Conservation (phyloP, 2,329 filamentous ascomycete species). For the Hansfordia pulvinata region DNA sequence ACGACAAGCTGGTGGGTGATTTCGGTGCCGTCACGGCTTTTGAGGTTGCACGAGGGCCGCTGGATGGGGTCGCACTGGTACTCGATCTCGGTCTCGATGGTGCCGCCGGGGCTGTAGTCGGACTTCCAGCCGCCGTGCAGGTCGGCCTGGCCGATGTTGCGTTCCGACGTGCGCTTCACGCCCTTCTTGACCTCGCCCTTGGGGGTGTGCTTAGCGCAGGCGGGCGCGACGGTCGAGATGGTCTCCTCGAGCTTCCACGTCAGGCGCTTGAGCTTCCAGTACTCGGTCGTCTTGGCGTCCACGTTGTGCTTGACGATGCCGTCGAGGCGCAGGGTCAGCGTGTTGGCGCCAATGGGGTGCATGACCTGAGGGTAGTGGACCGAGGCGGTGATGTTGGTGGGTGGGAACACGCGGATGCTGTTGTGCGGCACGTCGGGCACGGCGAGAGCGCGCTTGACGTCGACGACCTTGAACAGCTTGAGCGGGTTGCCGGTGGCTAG, state of each 20-base stretch:
- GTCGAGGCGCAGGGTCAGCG: constrained; percentile 66
- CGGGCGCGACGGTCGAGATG: constrained; percentile 63
- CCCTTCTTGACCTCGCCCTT: constrained; percentile 45
- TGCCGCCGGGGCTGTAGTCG: constrained; percentile 40
- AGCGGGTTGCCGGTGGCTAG: constrained; percentile 43
- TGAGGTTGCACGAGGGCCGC: constrained; percentile 66
- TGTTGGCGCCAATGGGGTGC: constrained; percentile 74
- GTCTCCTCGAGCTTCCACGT: constrained; percentile 90
- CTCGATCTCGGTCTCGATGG: constrained; percentile 69
- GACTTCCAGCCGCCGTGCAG: constrained; percentile 87
- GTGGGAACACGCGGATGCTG: constrained; percentile 88
- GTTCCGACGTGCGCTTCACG: constrained; percentile 58
- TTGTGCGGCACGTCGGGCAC: constrained; percentile 69
- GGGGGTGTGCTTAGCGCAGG: constrained; percentile 62
- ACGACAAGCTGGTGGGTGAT: constrained; percentile 78
- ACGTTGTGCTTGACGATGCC: constrained; percentile 65
- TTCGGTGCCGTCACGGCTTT: constrained; percentile 59
- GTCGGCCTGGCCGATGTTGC: constrained; percentile 67
- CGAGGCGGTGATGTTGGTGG: constrained; percentile 81
- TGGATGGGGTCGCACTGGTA: constrained; percentile 47
- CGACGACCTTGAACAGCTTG: constrained; percentile 52
- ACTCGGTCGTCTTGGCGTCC: constrained; percentile 56
- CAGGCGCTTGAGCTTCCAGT: constrained; percentile 82
- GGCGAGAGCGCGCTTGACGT: constrained; percentile 65
- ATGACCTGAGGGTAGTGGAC: constrained; percentile 74